Evolutionary conservation across 2,329 filamentous ascomycete genomes (phyloP).

Genomic region (Aaosphaeria arxii): DNA sequence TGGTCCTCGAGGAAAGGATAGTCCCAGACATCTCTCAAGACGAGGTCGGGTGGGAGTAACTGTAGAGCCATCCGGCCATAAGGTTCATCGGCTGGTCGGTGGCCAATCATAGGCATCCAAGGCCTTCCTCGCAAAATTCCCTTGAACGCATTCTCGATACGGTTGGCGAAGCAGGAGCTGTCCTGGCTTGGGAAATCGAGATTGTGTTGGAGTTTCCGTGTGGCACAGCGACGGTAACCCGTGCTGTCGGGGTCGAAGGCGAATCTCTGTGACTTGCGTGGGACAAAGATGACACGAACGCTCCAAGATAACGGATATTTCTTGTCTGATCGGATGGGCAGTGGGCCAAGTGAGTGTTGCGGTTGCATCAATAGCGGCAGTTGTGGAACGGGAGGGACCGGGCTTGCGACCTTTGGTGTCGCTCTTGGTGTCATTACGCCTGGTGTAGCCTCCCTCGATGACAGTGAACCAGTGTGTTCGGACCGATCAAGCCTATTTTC

Average conservation of each 20-base stretch:
- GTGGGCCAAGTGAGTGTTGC: constrained; percentile 25
- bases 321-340: constrained; percentile 38
- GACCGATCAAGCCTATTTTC: constrained; percentile 37
- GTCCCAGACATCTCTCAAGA: constrained; percentile 37
- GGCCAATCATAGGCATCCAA: constrained; percentile 40
- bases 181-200: constrained; percentile 36
- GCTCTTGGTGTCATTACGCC: constrained; percentile 24
- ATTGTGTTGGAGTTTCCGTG: constrained; percentile 38
- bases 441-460: constrained; percentile 28
- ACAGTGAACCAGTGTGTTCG: constrained; percentile 18
- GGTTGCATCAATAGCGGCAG: constrained; percentile 27
- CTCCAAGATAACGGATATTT: constrained; percentile 36
- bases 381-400: constrained; percentile 23
- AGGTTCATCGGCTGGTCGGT: constrained; percentile 36
- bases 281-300: constrained; percentile 37
- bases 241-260: constrained; percentile 38
- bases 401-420: constrained; percentile 21
- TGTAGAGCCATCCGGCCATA: constrained; percentile 39
- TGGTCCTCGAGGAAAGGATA: constrained; percentile 40
- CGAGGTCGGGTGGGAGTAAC: constrained; percentile 30
- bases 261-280: constrained; percentile 33
- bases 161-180: constrained; percentile 34
- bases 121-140: constrained; percentile 34
- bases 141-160: constrained; percentile 36
- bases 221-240: constrained; percentile 36